A percentile compares a stretch with the other conserved stretches of the same genome.
Conservation (phyloP, 2,329 filamentous ascomycete genomes). For the Neonectria magnoliae region DNA sequence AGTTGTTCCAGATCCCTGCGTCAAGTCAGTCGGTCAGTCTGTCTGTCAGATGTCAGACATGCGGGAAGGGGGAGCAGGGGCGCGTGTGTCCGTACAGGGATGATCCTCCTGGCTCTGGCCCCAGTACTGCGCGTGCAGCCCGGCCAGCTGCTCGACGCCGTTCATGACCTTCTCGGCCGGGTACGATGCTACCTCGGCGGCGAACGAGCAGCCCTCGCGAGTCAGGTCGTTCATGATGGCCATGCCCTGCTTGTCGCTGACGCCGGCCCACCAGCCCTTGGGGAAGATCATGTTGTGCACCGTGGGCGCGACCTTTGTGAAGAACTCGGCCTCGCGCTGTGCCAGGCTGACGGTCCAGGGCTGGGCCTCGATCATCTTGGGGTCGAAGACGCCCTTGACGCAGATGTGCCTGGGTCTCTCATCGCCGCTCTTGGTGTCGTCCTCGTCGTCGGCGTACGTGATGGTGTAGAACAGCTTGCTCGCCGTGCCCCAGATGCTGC, state of each 20-base stretch:
- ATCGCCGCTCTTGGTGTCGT: constrained; percentile 24
- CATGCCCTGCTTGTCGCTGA: constrained; percentile 49
- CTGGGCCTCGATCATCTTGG: constrained; percentile 42
- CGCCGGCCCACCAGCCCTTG: constrained; percentile 51
- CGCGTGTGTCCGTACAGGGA: constrained; percentile 29
- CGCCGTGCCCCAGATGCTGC: constrained; percentile 42
- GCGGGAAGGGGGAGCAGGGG: background rate
- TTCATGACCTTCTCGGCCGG: constrained; percentile 46
- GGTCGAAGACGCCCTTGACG: constrained; percentile 53
- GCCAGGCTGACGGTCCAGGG: constrained; percentile 42
- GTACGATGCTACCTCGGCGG: constrained; percentile 45
- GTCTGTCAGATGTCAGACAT: background rate
- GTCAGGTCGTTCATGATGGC: constrained; percentile 51
- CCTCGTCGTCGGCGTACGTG: constrained; percentile 42
- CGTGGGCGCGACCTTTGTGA: constrained; percentile 46
- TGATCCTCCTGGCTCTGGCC: constrained; percentile 43
- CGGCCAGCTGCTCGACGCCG: constrained; percentile 52
- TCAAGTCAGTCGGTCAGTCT: constrained; percentile 7
- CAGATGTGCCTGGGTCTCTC: constrained; percentile 40
- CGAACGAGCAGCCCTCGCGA: constrained; percentile 47
- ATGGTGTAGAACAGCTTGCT: constrained; percentile 44
- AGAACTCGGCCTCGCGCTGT: constrained; percentile 52
- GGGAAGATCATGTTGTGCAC: constrained; percentile 47
- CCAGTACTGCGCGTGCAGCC: constrained; percentile 52
- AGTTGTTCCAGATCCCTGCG: constrained; percentile 48